These are phyloP conservation scores for Salix dunnii DNA, from an alignment of 345 rosid genomes.

Conservation along the genomic window DNA sequence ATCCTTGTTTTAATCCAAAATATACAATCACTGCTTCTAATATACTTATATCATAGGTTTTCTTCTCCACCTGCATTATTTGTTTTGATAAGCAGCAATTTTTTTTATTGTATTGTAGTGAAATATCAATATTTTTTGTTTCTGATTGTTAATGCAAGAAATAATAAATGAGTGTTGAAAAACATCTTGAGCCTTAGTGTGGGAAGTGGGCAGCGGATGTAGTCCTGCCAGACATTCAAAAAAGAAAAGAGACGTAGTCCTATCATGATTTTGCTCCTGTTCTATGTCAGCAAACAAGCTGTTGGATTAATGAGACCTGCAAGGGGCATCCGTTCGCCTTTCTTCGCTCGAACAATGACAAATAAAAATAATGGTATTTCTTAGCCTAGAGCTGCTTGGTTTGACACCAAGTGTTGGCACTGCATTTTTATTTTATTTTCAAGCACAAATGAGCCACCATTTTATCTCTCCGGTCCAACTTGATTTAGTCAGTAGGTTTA, in stretches of 20 bases:
- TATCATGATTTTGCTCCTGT: not conserved
- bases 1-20: conserved; percentile 12
- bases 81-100: conserved; percentile 19
- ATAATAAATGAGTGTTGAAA: not conserved
- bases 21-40: conserved; percentile 13
- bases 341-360: no score
- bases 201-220: not conserved
- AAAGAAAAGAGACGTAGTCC: no score
- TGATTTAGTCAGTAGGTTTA: no score
- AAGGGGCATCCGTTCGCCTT: no score
- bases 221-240: no score
- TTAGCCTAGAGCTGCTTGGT: no score
- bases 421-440: no score
- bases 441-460: no score
- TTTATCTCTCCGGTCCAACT: no score
- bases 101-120: conserved; percentile 26
- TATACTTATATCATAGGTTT: not conserved
- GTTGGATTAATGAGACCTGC: no score
- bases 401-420: no score
- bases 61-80: conserved; percentile 3
- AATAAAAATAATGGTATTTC: no score
- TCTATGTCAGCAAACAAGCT: not conserved
- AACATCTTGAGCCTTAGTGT: not conserved
- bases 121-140: conserved; percentile 6
- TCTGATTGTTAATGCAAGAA: conserved; percentile 1